A percentile compares a stretch with the other conserved stretches of the same genome.
phyloP scores from a whole-genome alignment of 2,329 filamentous ascomycete genomes.

The Talaromyces amestolkiae region DNA sequence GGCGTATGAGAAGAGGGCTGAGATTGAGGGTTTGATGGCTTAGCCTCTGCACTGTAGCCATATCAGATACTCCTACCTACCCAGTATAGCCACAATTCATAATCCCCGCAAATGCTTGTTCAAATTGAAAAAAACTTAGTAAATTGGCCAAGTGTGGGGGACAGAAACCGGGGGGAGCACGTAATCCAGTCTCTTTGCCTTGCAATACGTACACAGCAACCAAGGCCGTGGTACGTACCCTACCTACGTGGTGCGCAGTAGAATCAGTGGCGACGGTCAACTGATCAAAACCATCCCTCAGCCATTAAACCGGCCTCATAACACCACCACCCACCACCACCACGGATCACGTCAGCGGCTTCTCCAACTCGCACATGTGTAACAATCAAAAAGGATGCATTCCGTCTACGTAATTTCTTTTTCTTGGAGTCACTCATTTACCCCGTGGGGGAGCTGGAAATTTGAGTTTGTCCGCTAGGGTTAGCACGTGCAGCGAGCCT shows the following conservation, averaged over 20 bases:
- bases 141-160: not conserved
- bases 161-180: not conserved
- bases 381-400: not conserved
- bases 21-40: not conserved
- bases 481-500: not conserved
- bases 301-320: not conserved
- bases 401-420: not conserved
- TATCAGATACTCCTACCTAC: not conserved
- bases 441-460: slow-evolving; percentile 1
- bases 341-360: not conserved
- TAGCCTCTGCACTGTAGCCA: not conserved
- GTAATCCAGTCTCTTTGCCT: not conserved
- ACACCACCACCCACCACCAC: not conserved
- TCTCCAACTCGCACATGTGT: not conserved
- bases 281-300: not conserved
- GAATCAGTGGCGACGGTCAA: not conserved
- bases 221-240: not conserved
- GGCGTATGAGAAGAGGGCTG: not conserved
- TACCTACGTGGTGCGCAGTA: not conserved
- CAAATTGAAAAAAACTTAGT: not conserved
- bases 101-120: not conserved
- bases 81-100: not conserved
- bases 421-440: not conserved
- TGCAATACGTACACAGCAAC: not conserved
- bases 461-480: not conserved